Conservation (phyloP, 2,329 filamentous ascomycete genomes). For the Aspergillus terreus region DNA sequence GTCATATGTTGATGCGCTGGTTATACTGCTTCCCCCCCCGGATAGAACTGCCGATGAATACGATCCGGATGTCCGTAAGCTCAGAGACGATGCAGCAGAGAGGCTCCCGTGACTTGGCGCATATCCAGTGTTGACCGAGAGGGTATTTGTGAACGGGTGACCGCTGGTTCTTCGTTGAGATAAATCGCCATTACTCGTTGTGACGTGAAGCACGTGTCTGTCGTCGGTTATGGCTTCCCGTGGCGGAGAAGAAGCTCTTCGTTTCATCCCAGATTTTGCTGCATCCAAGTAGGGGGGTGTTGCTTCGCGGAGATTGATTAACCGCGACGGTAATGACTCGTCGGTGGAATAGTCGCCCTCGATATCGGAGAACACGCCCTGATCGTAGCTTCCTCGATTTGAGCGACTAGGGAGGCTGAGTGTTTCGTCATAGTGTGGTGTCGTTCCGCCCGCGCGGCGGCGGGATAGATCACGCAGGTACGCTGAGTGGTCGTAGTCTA, state of each 20-base stretch:
- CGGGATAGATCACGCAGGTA: conserved; percentile 32
- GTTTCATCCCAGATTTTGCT: conserved; percentile 56
- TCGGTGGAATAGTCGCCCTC: conserved; percentile 41
- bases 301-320: conserved; percentile 38
- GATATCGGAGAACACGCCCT: conserved; percentile 51
- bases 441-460: conserved; percentile 49
- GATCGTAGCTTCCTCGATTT: conserved; percentile 61
- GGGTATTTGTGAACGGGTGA: conserved; percentile 54
- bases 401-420: conserved; percentile 49
- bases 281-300: conserved; percentile 34
- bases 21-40: conserved; percentile 59
- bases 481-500: conserved; percentile 39
- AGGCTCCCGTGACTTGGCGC: conserved; percentile 58
- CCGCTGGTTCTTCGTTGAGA: conserved; percentile 52
- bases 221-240: conserved; percentile 46
- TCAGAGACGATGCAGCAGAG: conserved; percentile 63
- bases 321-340: conserved; percentile 32
- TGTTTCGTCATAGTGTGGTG: conserved; percentile 47
- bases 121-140: conserved; percentile 53
- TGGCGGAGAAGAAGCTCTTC: conserved; percentile 62
- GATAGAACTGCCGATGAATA: conserved; percentile 62
- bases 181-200: conserved; percentile 47
- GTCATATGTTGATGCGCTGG: conserved; percentile 61
- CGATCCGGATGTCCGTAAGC: conserved; percentile 56
- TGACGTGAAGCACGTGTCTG: conserved; percentile 29